These are phyloP conservation scores for Aspergillus melleus DNA, from an alignment of 2,329 filamentous ascomycete species.

Conservation along the genomic window DNA sequence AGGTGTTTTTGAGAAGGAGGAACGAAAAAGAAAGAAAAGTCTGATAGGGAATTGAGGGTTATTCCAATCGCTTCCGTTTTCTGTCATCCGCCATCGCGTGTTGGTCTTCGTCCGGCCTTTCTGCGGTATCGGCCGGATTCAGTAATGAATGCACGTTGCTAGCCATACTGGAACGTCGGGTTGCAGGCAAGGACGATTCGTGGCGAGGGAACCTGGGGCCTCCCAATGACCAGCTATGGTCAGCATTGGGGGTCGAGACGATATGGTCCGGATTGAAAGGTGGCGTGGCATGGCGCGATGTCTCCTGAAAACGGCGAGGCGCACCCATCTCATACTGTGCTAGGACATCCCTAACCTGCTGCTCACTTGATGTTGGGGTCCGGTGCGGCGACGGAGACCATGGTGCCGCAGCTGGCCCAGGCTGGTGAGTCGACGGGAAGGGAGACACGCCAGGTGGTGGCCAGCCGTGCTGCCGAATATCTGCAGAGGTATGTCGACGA, in stretches of 20 bases:
- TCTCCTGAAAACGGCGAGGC: conserved; percentile 47
- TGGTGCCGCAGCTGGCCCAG: conserved; percentile 61
- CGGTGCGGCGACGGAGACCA: conserved; percentile 68
- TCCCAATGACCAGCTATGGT: conserved; percentile 58
- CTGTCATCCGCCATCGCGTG: conserved; percentile 56
- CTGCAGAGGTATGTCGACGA: conserved; percentile 88
- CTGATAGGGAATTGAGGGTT: conserved; percentile 18
- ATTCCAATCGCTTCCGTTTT: conserved; percentile 60
- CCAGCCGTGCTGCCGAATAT: conserved; percentile 88
- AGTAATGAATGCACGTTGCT: conserved; percentile 67
- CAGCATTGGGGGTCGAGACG: conserved; percentile 51
- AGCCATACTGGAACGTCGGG: conserved; percentile 68
- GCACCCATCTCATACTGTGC: conserved; percentile 66
- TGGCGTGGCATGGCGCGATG: conserved; percentile 56
- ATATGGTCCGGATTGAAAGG: conserved; percentile 52
- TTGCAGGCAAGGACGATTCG: conserved; percentile 55
- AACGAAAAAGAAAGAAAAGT: neutral
- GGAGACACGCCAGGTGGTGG: conserved; percentile 61
- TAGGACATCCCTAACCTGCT: conserved; percentile 62
- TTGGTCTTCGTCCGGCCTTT: conserved; percentile 65
- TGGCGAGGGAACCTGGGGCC: conserved; percentile 44
- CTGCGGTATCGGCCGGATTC: conserved; percentile 68
- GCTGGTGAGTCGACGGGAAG: conserved; percentile 64
- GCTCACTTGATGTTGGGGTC: conserved; percentile 54
- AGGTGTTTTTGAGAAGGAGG: neutral